These are phyloP conservation scores for Canna indica DNA, from an alignment of 176 grass and related monocot genomes.

Conservation along the genomic window DNA sequence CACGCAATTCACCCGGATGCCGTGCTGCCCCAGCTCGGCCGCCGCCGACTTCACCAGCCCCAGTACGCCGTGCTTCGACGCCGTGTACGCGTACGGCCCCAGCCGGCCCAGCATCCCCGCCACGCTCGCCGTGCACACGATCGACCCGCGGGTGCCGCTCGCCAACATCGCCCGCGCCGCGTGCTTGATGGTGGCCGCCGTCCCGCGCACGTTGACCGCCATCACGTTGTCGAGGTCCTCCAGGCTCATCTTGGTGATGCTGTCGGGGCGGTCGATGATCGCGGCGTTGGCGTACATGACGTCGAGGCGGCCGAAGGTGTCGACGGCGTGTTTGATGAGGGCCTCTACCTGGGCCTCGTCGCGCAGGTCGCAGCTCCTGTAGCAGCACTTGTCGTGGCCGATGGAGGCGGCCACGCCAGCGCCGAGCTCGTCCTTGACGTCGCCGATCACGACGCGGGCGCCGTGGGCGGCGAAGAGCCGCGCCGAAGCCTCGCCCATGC, in stretches of 20 bases:
- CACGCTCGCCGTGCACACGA: constrained; percentile 41
- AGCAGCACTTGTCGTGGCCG: constrained; percentile 7
- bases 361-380: constrained; percentile 57
- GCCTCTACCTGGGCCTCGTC: constrained; percentile 56
- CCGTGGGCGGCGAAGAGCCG: constrained; percentile 58
- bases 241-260: not conserved
- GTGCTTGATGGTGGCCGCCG: constrained; percentile 45
- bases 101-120: constrained; percentile 14
- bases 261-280: not conserved
- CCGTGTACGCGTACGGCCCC: constrained; percentile 31
- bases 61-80: constrained; percentile 36
- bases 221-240: not conserved
- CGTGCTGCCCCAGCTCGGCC: constrained; percentile 32
- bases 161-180: constrained; percentile 42
- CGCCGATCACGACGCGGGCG: constrained; percentile 64
- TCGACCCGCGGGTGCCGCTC: constrained; percentile 20
- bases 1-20: constrained; percentile 48
- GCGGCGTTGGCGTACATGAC: constrained; percentile 78
- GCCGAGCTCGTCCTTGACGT: constrained; percentile 44
- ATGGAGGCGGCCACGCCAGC: constrained; percentile 13
- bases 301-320: constrained; percentile 54
- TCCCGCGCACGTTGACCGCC: constrained; percentile 36
- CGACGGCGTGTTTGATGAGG: constrained; percentile 33
- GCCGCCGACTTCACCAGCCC: constrained; percentile 40
- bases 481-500: constrained; percentile 85